These are phyloP conservation scores for Backusella liffmaniae DNA, from an alignment of 192 early-diverging fungal genomes.

Conservation along the genomic window DNA sequence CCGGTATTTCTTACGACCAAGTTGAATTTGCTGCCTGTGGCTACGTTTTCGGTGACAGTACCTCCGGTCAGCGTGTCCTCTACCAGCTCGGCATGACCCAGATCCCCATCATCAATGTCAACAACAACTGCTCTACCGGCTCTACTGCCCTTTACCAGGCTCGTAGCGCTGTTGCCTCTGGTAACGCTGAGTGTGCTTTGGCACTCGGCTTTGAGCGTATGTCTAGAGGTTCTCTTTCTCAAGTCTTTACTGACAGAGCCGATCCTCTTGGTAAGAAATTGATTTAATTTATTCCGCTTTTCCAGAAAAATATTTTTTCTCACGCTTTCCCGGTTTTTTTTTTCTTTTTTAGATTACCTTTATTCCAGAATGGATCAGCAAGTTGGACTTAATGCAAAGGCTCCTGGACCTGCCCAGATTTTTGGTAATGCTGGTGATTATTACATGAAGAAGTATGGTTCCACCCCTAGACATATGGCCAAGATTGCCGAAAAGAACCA, in stretches of 20 bases:
- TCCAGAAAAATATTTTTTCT: constrained; percentile 29
- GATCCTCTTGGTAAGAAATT: constrained; percentile 49
- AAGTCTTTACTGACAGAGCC: constrained; percentile 55
- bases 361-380: constrained; percentile 40
- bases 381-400: constrained; percentile 53
- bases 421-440: constrained; percentile 72
- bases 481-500: constrained; percentile 76
- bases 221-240: constrained; percentile 47
- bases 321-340: neutral
- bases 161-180: constrained; percentile 56
- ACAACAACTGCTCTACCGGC: constrained; percentile 79
- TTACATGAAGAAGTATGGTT: constrained; percentile 65
- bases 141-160: constrained; percentile 67
- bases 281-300: neutral
- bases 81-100: constrained; percentile 76
- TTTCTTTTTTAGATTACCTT: neutral
- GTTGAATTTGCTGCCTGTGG: constrained; percentile 55
- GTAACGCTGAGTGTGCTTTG: constrained; percentile 64
- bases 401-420: constrained; percentile 66
- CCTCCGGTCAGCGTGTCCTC: constrained; percentile 65
- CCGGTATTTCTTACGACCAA: constrained; percentile 64
- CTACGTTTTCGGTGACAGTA: constrained; percentile 59
- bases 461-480: constrained; percentile 54
- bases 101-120: constrained; percentile 66
- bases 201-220: constrained; percentile 80